Evolutionary conservation across 805 yeast genomes (phyloP), one percentile per base, ranked within the genome.

Genomic region (Ogataea pini): DNA sequence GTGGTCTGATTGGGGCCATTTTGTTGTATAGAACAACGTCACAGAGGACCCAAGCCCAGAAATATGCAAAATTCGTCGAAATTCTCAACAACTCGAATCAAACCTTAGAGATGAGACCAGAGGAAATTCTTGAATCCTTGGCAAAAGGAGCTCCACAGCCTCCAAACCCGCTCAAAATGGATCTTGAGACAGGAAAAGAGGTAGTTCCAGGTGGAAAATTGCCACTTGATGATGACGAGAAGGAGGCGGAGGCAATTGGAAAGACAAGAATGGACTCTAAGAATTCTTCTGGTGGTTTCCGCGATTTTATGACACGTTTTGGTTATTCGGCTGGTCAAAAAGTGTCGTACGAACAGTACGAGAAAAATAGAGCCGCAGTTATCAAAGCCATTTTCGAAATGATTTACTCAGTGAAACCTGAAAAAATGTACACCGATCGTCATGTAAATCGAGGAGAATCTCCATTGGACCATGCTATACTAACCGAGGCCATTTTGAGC

Each of bases 351-450:
- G 55, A 43, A 18, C 47, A 50, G 13, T 48, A 28, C 28, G 50
- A 51, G 43, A 45, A 48, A 22, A 48, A 53, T 31, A 45, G 58
- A 16, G 57, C 55, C 9, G 19, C 36, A 3, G 57, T 56, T 14
- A 54, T 58, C 18, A 58, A 52, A 34, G 58, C 61, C 14, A 56
- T 58, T 18, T 58, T 58, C 42, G 48, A 55, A 24, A 43, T 56
- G 48, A 56, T 58, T 19, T 45, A 55, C 1, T 48, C 55, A 1
- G 57, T 53, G 16, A 50, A 49, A 24, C 61, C 61, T 3, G 16
- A 31, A n/a, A 36, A 36, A 8, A 18, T 36, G 19, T 56, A 56
- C 47, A 44, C 43, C 2, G 55, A 55, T 4, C 48, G 54, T 17
- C 39, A 7, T 3, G 18, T 43, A 24, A 47, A 46, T 29, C 40